Conservation (phyloP, 1,139 yeast genomes). For the Taphrina betulina region DNA sequence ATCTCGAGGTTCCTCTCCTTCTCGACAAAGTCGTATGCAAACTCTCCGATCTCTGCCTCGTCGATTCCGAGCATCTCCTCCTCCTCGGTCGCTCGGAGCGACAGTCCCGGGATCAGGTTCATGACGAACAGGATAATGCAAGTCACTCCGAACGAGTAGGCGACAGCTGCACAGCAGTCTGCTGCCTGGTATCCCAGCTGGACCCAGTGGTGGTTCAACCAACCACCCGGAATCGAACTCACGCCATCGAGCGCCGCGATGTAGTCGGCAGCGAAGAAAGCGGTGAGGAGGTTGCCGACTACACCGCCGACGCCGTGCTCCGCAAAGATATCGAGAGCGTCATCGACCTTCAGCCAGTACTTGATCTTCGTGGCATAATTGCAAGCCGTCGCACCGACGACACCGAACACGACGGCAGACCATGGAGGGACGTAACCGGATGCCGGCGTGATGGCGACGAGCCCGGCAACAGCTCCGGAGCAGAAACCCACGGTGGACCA, state of each 20-base stretch:
- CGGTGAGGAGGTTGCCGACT: conserved; percentile 78
- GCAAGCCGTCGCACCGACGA: conserved; percentile 79
- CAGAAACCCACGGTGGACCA: conserved; percentile 96
- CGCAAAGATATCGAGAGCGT: conserved; percentile 93
- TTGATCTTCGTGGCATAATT: conserved; percentile 88
- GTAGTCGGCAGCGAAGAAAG: conserved; percentile 91
- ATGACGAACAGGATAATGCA: conserved; percentile 64
- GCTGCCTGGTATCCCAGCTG: conserved; percentile 96
- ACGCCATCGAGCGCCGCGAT: conserved; percentile 69
- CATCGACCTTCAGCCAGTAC: conserved; percentile 72
- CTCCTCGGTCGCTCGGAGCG: conserved; percentile 80
- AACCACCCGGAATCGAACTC: conserved; percentile 74
- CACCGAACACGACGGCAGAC: conserved; percentile 81
- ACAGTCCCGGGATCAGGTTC: conserved; percentile 76
- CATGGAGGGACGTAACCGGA: conserved; percentile 94
- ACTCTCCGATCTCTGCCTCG: conserved; percentile 92
- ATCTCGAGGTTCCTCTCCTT: conserved; percentile 67
- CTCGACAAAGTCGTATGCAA: conserved; percentile 96
- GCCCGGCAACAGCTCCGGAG: conserved; percentile 89
- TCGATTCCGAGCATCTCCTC: conserved; percentile 91
- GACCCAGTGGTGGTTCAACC: conserved; percentile 85
- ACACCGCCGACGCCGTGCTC: conserved; percentile 94
- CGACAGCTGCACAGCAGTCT: conserved; percentile 68
- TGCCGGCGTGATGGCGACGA: conserved; percentile 95
- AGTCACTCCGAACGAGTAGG: conserved; percentile 80